A percentile compares a stretch with the other conserved stretches of the same genome.
Conservation (phyloP, 2,329 filamentous ascomycete genomes). For the Malbranchea zuffiana region DNA sequence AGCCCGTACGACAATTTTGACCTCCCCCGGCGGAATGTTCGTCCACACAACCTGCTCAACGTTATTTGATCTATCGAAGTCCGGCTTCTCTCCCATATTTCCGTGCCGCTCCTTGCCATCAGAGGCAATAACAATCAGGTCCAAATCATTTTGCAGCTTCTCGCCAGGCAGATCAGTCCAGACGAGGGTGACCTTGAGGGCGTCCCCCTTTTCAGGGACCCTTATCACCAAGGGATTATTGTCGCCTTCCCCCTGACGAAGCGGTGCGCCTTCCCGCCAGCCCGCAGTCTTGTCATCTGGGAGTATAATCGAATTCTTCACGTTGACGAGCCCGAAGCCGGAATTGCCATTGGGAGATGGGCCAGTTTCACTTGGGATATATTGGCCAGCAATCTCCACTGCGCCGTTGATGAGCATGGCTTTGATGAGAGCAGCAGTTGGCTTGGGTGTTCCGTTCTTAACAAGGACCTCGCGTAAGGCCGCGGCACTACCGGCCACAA, state of each 20-base stretch:
- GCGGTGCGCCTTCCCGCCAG: constrained; percentile 7
- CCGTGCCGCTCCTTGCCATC: constrained; percentile 15
- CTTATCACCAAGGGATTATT: constrained; percentile 11
- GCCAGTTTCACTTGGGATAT: constrained; percentile 15
- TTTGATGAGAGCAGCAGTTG: constrained; percentile 20
- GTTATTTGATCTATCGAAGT: constrained; percentile 17
- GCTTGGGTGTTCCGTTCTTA: constrained; percentile 11
- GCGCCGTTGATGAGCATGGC: constrained; percentile 21
- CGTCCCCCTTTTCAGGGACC: background rate
- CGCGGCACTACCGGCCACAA: constrained; percentile 19
- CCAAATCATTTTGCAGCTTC: constrained; percentile 16
- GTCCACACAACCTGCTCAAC: constrained; percentile 18
- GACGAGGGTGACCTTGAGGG: constrained; percentile 16
- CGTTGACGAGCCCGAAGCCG: constrained; percentile 18
- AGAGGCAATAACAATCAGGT: constrained; percentile 14
- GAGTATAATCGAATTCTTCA: constrained; percentile 13
- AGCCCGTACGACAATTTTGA: constrained; percentile 7
- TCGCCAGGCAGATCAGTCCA: constrained; percentile 16
- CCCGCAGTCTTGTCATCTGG: constrained; percentile 9
- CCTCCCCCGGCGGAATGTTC: constrained; percentile 10
- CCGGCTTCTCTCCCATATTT: constrained; percentile 13
- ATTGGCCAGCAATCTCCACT: constrained; percentile 15
- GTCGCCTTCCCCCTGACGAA: constrained; percentile 6
- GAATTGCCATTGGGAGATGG: constrained; percentile 16
- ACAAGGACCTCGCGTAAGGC: constrained; percentile 16